phyloP scores from a whole-genome alignment of 495 filamentous ascomycete species.

The Hyaloscypha variabilis region DNA sequence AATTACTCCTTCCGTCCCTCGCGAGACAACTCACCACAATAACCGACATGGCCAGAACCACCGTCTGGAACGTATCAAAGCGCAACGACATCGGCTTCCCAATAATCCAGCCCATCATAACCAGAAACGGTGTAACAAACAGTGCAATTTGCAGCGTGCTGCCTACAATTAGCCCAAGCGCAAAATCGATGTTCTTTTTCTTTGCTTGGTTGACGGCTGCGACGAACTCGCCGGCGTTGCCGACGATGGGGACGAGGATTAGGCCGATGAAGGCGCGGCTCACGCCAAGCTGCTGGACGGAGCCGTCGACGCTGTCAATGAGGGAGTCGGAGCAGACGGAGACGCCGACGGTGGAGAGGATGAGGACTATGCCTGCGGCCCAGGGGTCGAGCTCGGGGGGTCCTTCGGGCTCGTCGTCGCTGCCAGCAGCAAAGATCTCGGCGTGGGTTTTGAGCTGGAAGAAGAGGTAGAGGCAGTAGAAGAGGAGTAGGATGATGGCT shows the following conservation, averaged over 20 bases:
- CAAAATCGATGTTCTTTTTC: slow-evolving; percentile 94
- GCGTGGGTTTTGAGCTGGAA: slow-evolving; percentile 22
- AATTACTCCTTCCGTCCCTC: slow-evolving; percentile 10
- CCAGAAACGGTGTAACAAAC: slow-evolving; percentile 45
- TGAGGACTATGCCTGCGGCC: slow-evolving; percentile 26
- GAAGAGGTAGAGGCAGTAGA: slow-evolving; percentile 14
- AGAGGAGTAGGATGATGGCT: slow-evolving; percentile 14
- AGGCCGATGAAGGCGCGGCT: slow-evolving; percentile 69
- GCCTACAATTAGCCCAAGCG: slow-evolving; percentile 83
- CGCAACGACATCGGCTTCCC: slow-evolving; percentile 40
- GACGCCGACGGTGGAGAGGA: slow-evolving; percentile 35
- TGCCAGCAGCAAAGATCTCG: not conserved
- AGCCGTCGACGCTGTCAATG: slow-evolving; percentile 35
- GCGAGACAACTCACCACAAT: slow-evolving; percentile 35
- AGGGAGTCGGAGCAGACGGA: slow-evolving; percentile 37
- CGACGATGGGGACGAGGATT: slow-evolving; percentile 88
- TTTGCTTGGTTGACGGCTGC: slow-evolving; percentile 80
- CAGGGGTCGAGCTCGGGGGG: slow-evolving; percentile 22
- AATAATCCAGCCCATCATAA: slow-evolving; percentile 45
- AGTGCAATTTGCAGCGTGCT: slow-evolving; percentile 75
- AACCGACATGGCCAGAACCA: slow-evolving; percentile 38
- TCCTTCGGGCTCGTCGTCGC: slow-evolving; percentile 23
- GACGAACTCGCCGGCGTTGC: slow-evolving; percentile 87
- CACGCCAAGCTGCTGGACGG: slow-evolving; percentile 30
- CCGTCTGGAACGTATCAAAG: slow-evolving; percentile 41